These are phyloP conservation scores for Aspergillus texensis DNA, from an alignment of 2,329 filamentous ascomycete species.

Conservation along the genomic window DNA sequence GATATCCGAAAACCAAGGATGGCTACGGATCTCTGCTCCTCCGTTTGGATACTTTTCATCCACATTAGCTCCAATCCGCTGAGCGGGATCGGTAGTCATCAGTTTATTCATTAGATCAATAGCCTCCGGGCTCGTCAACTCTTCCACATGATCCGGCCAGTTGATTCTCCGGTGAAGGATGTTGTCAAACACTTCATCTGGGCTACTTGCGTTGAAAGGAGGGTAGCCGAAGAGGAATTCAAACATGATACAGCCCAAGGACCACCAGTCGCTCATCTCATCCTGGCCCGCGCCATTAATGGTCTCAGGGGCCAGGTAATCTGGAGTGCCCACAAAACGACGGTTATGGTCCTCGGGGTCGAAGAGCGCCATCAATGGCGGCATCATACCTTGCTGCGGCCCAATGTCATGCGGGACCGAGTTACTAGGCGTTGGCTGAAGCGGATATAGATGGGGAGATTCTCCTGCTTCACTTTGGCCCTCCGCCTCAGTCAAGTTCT, in stretches of 20 bases:
- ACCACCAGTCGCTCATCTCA: constrained; percentile 99
- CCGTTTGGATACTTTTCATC: constrained; percentile 81
- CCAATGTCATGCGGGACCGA: constrained; percentile 45
- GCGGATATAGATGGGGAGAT: constrained; percentile 74
- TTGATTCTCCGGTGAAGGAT: constrained; percentile 87
- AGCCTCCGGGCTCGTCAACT: constrained; percentile 79
- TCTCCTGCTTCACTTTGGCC: constrained; percentile 69
- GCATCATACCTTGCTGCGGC: constrained; percentile 74
- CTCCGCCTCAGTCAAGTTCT: constrained; percentile 71
- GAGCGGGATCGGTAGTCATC: constrained; percentile 78
- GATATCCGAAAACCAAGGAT: constrained; percentile 84
- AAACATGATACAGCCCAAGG: constrained; percentile 95
- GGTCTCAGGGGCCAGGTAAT: constrained; percentile 95
- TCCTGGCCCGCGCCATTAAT: constrained; percentile 95
- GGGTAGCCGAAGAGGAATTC: constrained; percentile 93
- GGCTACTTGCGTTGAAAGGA: constrained; percentile 86
- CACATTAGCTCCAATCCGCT: constrained; percentile 82
- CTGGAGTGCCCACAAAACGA: constrained; percentile 92
- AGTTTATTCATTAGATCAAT: constrained; percentile 94
- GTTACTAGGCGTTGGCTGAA: constrained; percentile 64
- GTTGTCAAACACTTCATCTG: constrained; percentile 95
- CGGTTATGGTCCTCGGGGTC: constrained; percentile 92
- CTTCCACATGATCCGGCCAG: constrained; percentile 84
- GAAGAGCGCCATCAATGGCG: constrained; percentile 89
- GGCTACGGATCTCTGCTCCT: constrained; percentile 85